These are phyloP conservation scores for Cutaneotrichosporon cyanovorans DNA, from an alignment of 1,284 basidiomycete genomes.

Conservation along the genomic window DNA sequence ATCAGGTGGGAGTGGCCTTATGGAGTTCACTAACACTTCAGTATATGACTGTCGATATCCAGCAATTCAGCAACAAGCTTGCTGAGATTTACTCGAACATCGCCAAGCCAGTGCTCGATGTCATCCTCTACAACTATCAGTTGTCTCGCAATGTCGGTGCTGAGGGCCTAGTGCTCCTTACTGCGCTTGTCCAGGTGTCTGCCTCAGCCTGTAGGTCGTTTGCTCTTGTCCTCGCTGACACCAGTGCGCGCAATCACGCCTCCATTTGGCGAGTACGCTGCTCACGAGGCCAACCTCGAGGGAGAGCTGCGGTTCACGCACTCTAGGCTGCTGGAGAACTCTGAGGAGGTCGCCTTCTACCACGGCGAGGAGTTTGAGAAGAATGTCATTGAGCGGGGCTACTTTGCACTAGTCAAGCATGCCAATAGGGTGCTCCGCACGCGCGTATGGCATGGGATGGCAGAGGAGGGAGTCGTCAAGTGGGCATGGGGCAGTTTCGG, in stretches of 20 bases:
- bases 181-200: slow-evolving; percentile 72
- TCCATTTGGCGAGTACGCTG: slow-evolving; percentile 87
- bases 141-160: slow-evolving; percentile 89
- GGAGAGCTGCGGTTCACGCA: slow-evolving; percentile 85
- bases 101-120: slow-evolving; percentile 87
- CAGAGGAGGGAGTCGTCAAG: slow-evolving; percentile 93
- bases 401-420: slow-evolving; percentile 80
- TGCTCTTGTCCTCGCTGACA: background rate
- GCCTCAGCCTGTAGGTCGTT: slow-evolving; percentile 44
- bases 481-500: slow-evolving; percentile 97
- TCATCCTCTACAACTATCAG: slow-evolving; percentile 88
- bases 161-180: slow-evolving; percentile 80
- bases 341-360: slow-evolving; percentile 91
- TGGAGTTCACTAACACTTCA: slow-evolving; percentile 12
- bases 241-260: slow-evolving; percentile 79
- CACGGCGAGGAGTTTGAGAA: slow-evolving; percentile 88
- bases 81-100: slow-evolving; percentile 92
- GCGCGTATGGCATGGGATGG: slow-evolving; percentile 82
- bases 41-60: slow-evolving; percentile 84
- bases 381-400: slow-evolving; percentile 83
- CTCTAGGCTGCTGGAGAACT: slow-evolving; percentile 84
- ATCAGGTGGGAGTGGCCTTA: slow-evolving; percentile 55
- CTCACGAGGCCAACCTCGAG: slow-evolving; percentile 67
- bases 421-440: slow-evolving; percentile 74
- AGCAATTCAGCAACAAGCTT: slow-evolving; percentile 82